Base-by-base conservation (phyloP, 768 basidiomycete genomes). In the Hericium alpestre region DNA sequence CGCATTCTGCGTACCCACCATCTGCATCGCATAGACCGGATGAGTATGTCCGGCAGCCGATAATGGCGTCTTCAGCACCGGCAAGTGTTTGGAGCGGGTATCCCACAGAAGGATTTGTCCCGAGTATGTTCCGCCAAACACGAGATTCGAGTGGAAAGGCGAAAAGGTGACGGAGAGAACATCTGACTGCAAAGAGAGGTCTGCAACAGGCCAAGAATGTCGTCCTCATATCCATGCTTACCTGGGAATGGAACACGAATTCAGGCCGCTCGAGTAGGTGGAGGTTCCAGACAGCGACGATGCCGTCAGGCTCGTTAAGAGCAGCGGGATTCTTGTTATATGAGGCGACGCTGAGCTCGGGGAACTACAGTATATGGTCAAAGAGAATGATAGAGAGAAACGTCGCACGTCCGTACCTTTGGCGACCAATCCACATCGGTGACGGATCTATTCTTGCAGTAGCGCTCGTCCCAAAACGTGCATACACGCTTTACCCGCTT, bases 21-120 rank as follows among this genome's bases (percentile, higher is more conserved):
- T 93, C 63, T 90, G 86, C 86, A 99, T 96, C 0, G 92, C 90
- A 73, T 99, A 99, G 40, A 99, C 91, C 0, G 96, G 96, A 71
- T 99, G 95, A 3, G 96, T 98, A 67, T 99, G 96, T 0, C 96
- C 96, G 27, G 92, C 85, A 1, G 94, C 92, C 15, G 94, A 96
- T 41, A 98, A 72, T 0, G 96, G 96, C 5, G 96, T 96, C 74
- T 98, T 99, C 51, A 97, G 76, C 2, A 98, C 93, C 0, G 96
- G 96, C 1, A 97, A 75, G 67, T 96, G 93, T 68, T 95, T 95
- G 1, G 94, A 92, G 50, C 96, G 85, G 8, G 94, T 98, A 66
- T 99, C 96, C 96, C 96, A 99, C 0, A 98, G 79, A 25, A 99
- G 74, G 59, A 99, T 94, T 72, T 98, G 96, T 16, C 96, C 96